A percentile compares a stretch with the other conserved stretches of the same genome.
Conservation (phyloP, 1,284 basidiomycete genomes). For the Psilocybe mexicana region DNA sequence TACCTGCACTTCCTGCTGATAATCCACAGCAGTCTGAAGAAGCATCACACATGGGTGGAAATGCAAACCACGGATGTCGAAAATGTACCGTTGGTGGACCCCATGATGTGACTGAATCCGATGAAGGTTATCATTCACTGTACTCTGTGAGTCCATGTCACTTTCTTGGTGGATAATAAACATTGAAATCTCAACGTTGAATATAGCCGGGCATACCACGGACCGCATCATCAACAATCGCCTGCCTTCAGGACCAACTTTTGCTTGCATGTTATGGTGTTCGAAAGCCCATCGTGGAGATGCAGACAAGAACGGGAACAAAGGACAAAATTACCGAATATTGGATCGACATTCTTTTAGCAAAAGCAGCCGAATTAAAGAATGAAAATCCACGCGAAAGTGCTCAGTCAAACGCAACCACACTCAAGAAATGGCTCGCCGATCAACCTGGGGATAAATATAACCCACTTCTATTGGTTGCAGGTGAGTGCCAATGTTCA, state of each 20-base stretch:
- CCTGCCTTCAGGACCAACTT: conserved; percentile 13
- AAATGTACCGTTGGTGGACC: conserved; percentile 34
- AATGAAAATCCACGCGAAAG: not conserved
- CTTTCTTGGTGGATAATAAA: conserved; percentile 4
- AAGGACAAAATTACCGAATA: conserved; percentile 31
- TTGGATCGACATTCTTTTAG: conserved; percentile 32
- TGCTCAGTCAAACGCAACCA: conserved; percentile 4
- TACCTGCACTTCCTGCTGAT: conserved; percentile 30
- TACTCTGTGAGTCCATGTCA: not conserved
- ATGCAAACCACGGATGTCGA: conserved; percentile 31
- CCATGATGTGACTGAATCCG: conserved; percentile 24
- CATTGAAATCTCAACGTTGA: not conserved
- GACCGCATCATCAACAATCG: no score
- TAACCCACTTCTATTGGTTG: conserved; percentile 14
- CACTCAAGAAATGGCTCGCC: conserved; percentile 6
- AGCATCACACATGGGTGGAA: conserved; percentile 30
- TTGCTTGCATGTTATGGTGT: conserved; percentile 23
- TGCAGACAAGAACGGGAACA: conserved; percentile 27
- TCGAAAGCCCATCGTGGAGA: conserved; percentile 17
- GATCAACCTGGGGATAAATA: conserved; percentile 9
- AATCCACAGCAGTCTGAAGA: conserved; percentile 38
- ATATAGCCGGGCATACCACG: no score
- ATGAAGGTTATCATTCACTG: conserved; percentile 26
- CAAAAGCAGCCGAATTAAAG: conserved; percentile 14
- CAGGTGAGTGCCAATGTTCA: conserved; percentile 7